Conservation (phyloP, 495 filamentous ascomycete species). For the Delitschia confertaspora region DNA sequence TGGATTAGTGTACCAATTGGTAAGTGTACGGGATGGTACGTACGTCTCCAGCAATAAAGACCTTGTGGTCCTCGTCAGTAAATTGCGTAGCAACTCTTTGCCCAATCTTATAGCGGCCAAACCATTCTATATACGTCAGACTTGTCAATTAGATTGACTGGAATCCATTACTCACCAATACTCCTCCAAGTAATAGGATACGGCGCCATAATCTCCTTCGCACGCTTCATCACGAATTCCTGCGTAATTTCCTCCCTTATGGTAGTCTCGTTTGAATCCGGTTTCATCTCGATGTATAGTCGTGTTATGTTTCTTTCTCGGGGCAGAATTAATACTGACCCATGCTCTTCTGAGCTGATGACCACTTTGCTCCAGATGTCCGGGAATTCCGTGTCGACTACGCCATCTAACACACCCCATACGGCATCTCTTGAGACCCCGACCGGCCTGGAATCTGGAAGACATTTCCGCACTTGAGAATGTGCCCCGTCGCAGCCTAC, state of each 20-base stretch:
- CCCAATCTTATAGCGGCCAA: slow-evolving; percentile 52
- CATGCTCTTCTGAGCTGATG: slow-evolving; percentile 55
- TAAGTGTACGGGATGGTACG: neutral
- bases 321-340: slow-evolving; percentile 69
- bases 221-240: slow-evolving; percentile 58
- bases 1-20: neutral
- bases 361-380: slow-evolving; percentile 65
- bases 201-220: slow-evolving; percentile 57
- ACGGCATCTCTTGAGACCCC: slow-evolving; percentile 54
- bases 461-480: slow-evolving; percentile 46
- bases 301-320: slow-evolving; percentile 67
- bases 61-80: slow-evolving; percentile 16
- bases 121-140: slow-evolving; percentile 44
- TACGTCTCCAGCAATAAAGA: slow-evolving; percentile 29
- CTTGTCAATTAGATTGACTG: neutral
- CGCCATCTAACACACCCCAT: slow-evolving; percentile 75
- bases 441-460: slow-evolving; percentile 55
- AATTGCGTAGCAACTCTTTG: slow-evolving; percentile 25
- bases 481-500: slow-evolving; percentile 32
- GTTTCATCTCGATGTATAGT: slow-evolving; percentile 66
- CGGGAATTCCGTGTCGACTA: slow-evolving; percentile 66
- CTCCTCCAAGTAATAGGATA: slow-evolving; percentile 62
- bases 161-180: slow-evolving; percentile 29
- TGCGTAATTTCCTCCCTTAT: slow-evolving; percentile 54
- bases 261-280: slow-evolving; percentile 52